Base-by-base conservation (phyloP, 2,329 filamentous ascomycete species). In the Aureobasidium sp. region DNA sequence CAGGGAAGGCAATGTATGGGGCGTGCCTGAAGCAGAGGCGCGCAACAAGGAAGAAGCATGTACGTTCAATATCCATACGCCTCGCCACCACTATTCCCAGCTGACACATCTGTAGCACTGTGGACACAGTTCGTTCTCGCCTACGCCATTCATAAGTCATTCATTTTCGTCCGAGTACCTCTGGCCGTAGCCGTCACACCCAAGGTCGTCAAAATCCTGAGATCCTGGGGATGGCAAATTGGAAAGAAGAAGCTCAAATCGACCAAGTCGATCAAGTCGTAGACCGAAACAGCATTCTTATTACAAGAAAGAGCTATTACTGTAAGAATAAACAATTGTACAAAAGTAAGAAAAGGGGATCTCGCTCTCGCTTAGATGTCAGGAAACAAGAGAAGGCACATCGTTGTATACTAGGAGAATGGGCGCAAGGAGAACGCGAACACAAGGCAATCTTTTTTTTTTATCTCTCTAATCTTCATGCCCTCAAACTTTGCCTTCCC, bases 81-180 rank as follows among this genome's bases (percentile, higher is more conserved):
- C n/a, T 27, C 2, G 12, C 5, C 17, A 13, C 23, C 0, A 7
- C 8, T 26, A 2, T 23, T 34, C 32, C 29, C 26, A 47, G 36
- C 47, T 55, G 39, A 55, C 50, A 41, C 34, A 3, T 1, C 53
- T 27, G 39, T 66, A 87, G 85, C 84, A 69, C 78, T 88, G 56
- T 87, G 85, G 84, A 97, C 94, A 9, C 91, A 97, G 72, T 79
- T 99, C 34, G 91, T 90, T 17, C 82, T 99, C 53, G 94, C 94
- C 13, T 99, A 99, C 72, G 93, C 93, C 32, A 90, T 99, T 63
- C 94, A 99, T 81, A 99, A 99, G 78, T 95, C 89, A 68, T 91
- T 97, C 75, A 97, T 99, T 70, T 96, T 99, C 75, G 75, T 97
- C 67, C 85, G 94, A n/a, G 91, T 99, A 10, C 94, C 94, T 9